Conservation (phyloP, 129 eudicot genomes). For the Chrysanthemum lavandulifolium region DNA sequence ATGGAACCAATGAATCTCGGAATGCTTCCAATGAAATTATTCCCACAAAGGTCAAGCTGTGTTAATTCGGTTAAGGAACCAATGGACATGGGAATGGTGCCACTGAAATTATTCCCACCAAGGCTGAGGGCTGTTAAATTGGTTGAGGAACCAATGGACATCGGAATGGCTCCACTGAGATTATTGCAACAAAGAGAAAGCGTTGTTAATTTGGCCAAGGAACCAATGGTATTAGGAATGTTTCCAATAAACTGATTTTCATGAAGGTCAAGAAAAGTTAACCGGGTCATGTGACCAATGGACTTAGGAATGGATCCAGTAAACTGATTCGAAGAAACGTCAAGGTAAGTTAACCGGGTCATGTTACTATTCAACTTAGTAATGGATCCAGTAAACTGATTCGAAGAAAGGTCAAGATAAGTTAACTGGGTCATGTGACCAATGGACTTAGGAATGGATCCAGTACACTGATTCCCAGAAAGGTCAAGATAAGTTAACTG, state of each 20-base stretch:
- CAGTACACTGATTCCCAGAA: neutral
- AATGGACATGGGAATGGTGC: no score
- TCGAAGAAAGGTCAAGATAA: neutral
- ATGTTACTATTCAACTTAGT: no score
- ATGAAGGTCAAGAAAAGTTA: neutral
- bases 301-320: no score
- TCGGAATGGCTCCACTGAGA: constrained; percentile 8
- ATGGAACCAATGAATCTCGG: neutral
- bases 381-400: neutral
- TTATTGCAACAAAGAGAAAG: neutral
- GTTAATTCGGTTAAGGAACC: no score
- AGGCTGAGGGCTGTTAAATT: no score
- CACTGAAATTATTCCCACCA: no score
- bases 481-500: neutral
- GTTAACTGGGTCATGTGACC: neutral
- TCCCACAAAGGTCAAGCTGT: no score
- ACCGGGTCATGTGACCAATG: no score
- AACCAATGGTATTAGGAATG: neutral
- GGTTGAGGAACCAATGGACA: neutral
- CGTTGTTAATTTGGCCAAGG: neutral
- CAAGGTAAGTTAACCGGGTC: no score
- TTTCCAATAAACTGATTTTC: neutral
- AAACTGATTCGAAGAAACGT: no score
- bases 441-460: neutral
- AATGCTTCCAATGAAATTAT: no score